Base-by-base conservation (phyloP, 768 basidiomycete species). In the Cantharellus cinnabarinus region DNA sequence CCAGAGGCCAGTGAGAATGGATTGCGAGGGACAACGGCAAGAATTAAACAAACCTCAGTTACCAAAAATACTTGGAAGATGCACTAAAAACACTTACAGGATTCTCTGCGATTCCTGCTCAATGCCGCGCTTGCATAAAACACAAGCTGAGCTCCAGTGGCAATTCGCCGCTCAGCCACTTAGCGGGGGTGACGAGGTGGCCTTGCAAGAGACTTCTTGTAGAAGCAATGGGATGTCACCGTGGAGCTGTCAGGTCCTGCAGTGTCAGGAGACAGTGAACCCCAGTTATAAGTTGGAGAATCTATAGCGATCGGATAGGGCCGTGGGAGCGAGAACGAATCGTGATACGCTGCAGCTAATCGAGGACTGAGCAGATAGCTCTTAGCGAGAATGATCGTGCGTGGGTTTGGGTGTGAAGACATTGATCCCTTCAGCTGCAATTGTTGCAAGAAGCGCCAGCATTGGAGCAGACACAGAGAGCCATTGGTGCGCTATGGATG, bases 381-480 rank as follows among this genome's bases (percentile, higher is more conserved):
- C 20, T 29, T 29, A 29, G 77, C 76, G 42, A 77, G 77, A 48
- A 86, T 71, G 68, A 97, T 95, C 55, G 89, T 83, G 64, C 86
- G 85, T 2, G 97, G 80, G 1, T 77, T 72, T 81, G 60, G 76
- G 78, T 50, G 78, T 78, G 56, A 98, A 74, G 63, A 85, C 79
- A 65, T 80, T 79, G 69, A 97, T 85, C 3, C 82, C 89, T 65
- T 89, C 83, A 0, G 88, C 90, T 2, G 82, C 88, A 64, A 83
- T 80, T 63, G 90, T 90, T 20, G 89, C 82, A 42, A 98, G 81
- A 50, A 93, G 76, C 2, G 89, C 80, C 0, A 94, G 95, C 73
- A 94, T 81, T 2, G 94, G 82, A 15, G 95, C 95, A 1, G 94
- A 95, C 74, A 90, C 98, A 61, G 98, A 89, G 68, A 82, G 14